These are phyloP conservation scores for Hyphodiscus sp. DNA, from an alignment of 2,329 filamentous ascomycete species.

Conservation along the genomic window DNA sequence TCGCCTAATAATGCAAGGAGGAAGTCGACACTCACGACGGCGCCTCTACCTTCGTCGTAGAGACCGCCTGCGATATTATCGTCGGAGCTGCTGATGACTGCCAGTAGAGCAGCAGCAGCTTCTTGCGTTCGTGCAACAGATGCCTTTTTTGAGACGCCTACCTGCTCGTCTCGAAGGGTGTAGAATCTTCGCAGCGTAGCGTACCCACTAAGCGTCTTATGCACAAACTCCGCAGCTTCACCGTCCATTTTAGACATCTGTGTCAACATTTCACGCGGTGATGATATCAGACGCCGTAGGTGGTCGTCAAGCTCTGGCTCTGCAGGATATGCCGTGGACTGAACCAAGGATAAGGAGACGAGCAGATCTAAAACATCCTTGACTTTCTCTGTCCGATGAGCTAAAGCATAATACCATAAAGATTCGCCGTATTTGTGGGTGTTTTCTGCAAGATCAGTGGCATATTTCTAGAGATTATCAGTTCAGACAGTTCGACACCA, in stretches of 20 bases:
- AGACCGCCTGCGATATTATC: slow-evolving; percentile 89
- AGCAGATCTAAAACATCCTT: slow-evolving; percentile 81
- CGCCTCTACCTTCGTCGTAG: slow-evolving; percentile 73
- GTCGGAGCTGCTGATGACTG: slow-evolving; percentile 79
- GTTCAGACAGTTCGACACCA: background rate
- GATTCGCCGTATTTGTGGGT: slow-evolving; percentile 79
- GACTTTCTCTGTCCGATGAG: slow-evolving; percentile 71
- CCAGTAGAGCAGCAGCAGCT: slow-evolving; percentile 67
- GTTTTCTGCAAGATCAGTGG: slow-evolving; percentile 65
- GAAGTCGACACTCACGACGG: slow-evolving; percentile 84
- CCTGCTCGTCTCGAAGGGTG: slow-evolving; percentile 71
- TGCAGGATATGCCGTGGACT: slow-evolving; percentile 74
- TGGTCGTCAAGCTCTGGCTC: slow-evolving; percentile 65
- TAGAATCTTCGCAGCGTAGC: slow-evolving; percentile 88
- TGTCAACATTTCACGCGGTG: slow-evolving; percentile 65
- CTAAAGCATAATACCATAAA: slow-evolving; percentile 84
- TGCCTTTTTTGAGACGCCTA: slow-evolving; percentile 30
- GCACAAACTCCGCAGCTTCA: slow-evolving; percentile 76
- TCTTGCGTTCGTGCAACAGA: slow-evolving; percentile 59
- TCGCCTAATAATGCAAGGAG: slow-evolving; percentile 79
- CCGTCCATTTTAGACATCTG: slow-evolving; percentile 67
- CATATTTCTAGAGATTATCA: slow-evolving; percentile 63
- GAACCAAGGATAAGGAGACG: slow-evolving; percentile 78
- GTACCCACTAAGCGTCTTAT: slow-evolving; percentile 84
- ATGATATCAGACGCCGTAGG: slow-evolving; percentile 62